Evolutionary conservation across 768 basidiomycete species (phyloP), one percentile per base, ranked within the genome.

Genomic region (Xerocomus potaroensis): DNA sequence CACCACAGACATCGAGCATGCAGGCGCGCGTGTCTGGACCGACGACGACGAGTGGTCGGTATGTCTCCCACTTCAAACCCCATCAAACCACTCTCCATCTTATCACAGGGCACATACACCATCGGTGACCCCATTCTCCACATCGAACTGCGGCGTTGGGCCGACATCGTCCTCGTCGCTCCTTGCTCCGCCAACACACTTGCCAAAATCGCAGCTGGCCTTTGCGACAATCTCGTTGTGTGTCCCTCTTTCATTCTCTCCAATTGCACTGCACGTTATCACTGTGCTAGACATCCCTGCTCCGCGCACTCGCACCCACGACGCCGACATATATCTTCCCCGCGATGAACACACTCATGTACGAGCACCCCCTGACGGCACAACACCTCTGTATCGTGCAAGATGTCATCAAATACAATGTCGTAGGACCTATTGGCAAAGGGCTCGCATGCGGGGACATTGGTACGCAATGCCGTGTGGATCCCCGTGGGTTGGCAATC

Each of bases 291-390:
- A 85, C 82, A 10, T 86, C 91, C 12, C 75, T 96, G 4, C 77
- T 96, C 50, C 82, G 91, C 18, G 94, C 91, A 0, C 71, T 95
- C 0, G 74, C 87, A 3, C 89, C 93, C 0, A 74, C 78, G 6
- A 96, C 91, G 0, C 87, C 88, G 7, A 92, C 91, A 7, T 91
- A 86, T 59, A 67, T 97, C 30, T 98, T 94, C 61, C 95, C 95
- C 2, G 96, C 95, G 0, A 99, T 98, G 95, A 99, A 99, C 65
- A 98, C 96, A 3, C 73, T 91, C 54, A 99, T 99, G 95, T 98
- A 90, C 61, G 81, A 88, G 49, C 94, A 98, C 62, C 92, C 92
- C 16, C 74, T 98, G 35, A 97, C 94, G 0, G 77, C 80, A 1
- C 79, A 87, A 52, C 96, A 99, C 60, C 67, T 98, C 34, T 76